Evolutionary conservation across 1,284 basidiomycete genomes (phyloP), one percentile per base, ranked within the genome.

Genomic region (Prillingera fragicola): DNA sequence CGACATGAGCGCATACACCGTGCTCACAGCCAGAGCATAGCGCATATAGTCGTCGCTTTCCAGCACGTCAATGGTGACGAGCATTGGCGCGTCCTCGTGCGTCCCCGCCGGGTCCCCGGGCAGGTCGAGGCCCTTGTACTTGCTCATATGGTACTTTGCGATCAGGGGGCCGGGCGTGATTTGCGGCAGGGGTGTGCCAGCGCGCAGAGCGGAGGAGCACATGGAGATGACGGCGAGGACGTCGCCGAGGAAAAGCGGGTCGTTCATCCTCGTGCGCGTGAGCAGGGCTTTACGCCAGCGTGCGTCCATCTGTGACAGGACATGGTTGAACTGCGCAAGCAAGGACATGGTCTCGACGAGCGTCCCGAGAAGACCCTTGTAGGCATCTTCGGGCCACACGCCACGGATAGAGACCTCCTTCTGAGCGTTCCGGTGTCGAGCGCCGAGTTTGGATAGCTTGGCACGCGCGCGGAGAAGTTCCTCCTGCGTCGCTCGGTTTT

Each of bases 161-260:
- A 89, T 72, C 3, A 91, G 74, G 0, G 87, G 87, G 53, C 83
- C 84, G 0, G 87, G 85, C 0, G 86, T 89, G 35, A 91, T 85
- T 60, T 92, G 88, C 0, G 88, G 88, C 15, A 92, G 70, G 0
- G 88, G 81, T 12, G 74, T 74, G 4, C 84, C 87, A 0, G 82
- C 83, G n/a, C 82, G 77, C 24, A 92, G 72, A 2, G 87, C 78
- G 0, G 71, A 65, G 0, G 71, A 62, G 22, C 61, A 64, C 65
- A 66, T 71, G 52, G 83, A 82, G 51, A 88, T 81, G 12, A 88
- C 83, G 9, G 85, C 83, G 10, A 89, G 73, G 8, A 87, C 76
- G 51, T 90, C 87, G 3, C 87, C 88, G 47, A 90, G 80, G 57
- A 91, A 91, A 50, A 83, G 78, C 0, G 84, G 78, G 62, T 91